Percentiles rank a stretch among this genome's conserved stretches.
phyloP scores from a whole-genome alignment of 148 eudicot genomes.

The Drosera capensis region DNA sequence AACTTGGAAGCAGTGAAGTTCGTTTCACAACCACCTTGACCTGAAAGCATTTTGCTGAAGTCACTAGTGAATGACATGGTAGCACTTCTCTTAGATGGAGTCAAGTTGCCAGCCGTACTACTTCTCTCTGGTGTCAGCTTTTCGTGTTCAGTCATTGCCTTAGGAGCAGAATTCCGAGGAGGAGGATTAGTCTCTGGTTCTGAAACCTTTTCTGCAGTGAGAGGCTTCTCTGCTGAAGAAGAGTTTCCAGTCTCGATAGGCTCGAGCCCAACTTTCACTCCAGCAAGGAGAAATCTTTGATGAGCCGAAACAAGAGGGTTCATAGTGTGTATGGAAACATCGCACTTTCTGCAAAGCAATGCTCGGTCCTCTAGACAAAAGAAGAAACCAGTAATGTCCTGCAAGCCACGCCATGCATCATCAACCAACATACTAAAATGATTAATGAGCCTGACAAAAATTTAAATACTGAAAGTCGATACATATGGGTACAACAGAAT shows the following conservation, averaged over 20 bases:
- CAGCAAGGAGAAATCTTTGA: conserved; percentile 78
- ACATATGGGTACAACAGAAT: too few species aligned
- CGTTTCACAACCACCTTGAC: conserved; percentile 21
- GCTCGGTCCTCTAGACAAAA: conserved; percentile 96
- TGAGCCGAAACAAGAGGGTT: conserved; percentile 60
- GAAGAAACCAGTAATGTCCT: conserved; percentile 85
- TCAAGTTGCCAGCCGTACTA: conserved; percentile 24
- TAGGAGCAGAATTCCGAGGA: conserved; percentile 16
- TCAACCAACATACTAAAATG: not conserved
- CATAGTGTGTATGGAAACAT: conserved; percentile 67
- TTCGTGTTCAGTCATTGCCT: conserved; percentile 16
- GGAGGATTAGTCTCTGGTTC: conserved; percentile 21
- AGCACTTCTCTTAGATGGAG: conserved; percentile 19
- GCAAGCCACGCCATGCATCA: conserved; percentile 13
- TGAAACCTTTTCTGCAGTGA: conserved; percentile 24
- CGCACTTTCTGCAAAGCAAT: conserved; percentile 78
- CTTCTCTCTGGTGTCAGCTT: conserved; percentile 18
- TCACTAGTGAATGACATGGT: conserved; percentile 22
- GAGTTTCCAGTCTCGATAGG: conserved; percentile 30
- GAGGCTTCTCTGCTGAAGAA: conserved; percentile 28
- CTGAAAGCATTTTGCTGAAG: conserved; percentile 13
- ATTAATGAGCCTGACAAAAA: not conserved
- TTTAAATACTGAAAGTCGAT: not conserved
- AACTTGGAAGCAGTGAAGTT: conserved; percentile 30
- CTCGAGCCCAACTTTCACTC: conserved; percentile 82